phyloP scores from a whole-genome alignment of 208 protist genomes.

The Leishmania guyanensis region DNA sequence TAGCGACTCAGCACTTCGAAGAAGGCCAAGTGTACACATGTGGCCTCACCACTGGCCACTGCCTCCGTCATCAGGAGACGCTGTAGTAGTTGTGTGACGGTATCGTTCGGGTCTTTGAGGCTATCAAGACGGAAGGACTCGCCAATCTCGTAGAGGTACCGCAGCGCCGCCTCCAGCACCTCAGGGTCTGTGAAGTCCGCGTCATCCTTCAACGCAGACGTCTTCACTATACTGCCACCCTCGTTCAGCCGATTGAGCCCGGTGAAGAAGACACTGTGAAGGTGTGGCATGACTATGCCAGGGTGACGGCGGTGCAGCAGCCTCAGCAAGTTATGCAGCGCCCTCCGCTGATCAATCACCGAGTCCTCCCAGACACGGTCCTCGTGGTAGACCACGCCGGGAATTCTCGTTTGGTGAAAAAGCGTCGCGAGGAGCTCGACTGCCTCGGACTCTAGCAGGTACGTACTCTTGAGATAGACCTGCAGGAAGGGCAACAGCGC shows the following conservation, averaged over 20 bases:
- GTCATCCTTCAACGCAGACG: slow-evolving; percentile 10
- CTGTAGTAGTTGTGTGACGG: slow-evolving; percentile 51
- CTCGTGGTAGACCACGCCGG: slow-evolving; percentile 38
- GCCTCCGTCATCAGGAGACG: slow-evolving; percentile 49
- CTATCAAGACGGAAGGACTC: slow-evolving; percentile 61
- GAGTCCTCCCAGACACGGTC: slow-evolving; percentile 57
- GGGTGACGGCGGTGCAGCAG: slow-evolving; percentile 62
- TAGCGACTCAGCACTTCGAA: slow-evolving; percentile 83
- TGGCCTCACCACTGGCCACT: slow-evolving; percentile 29
- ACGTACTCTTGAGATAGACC: slow-evolving; percentile 57
- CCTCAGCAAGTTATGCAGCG: slow-evolving; percentile 61
- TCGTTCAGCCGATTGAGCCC: slow-evolving; percentile 16
- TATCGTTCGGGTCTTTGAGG: slow-evolving; percentile 39
- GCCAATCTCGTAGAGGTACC: slow-evolving; percentile 80
- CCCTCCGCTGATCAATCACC: slow-evolving; percentile 70
- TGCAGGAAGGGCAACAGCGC: slow-evolving; percentile 55
- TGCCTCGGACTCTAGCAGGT: slow-evolving; percentile 56
- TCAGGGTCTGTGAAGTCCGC: slow-evolving; percentile 41
- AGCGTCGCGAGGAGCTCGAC: slow-evolving; percentile 45
- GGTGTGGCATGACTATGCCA: slow-evolving; percentile 51
- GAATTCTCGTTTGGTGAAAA: slow-evolving; percentile 54
- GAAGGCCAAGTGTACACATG: slow-evolving; percentile 70
- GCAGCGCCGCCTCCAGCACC: slow-evolving; percentile 65
- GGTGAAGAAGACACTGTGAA: slow-evolving; percentile 33
- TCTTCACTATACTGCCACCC: slow-evolving; percentile 1